Evolutionary conservation across 1,284 basidiomycete genomes (phyloP), one percentile per base, ranked within the genome.

Genomic region (Microbotryomycetes sp.): DNA sequence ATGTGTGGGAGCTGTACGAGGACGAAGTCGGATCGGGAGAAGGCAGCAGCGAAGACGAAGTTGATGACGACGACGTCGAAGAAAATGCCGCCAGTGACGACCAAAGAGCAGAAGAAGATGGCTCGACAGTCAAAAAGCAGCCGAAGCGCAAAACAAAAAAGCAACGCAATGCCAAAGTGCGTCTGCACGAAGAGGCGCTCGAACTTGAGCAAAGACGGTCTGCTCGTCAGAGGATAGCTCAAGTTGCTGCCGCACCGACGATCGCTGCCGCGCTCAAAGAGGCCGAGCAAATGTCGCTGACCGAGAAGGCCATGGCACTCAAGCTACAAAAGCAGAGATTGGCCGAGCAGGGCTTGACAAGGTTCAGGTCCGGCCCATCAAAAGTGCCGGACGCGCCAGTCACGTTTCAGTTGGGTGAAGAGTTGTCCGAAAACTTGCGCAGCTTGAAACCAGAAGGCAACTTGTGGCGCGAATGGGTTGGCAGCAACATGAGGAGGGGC

Each of bases 391-490:
- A 84, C 67, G 80, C 78, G 6, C 78, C 81, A 26, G 80, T 92
- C 7, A 86, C 87, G 52, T 91, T 97, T 16, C 93, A 97, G 75
- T 81, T 94, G 0, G 89, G 89, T 5, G 92, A 97, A 68, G 91
- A 97, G 72, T 76, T 97, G 45, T 87, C 83, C 60, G 94, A 97
- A 75, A 90, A 81, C 71, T 76, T 97, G 68, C 78, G 93, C 53
- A 85, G 81, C 54, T 77, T 98, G 69, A 91, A 91, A 82, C 67
- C 70, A 18, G 70, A 72, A 49, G 71, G 71, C 24, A 71, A 70
- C 57, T 49, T 72, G 59, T 72, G 70, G 69, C 65, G 63, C 27
- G 71, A 70, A 23, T 72, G 67, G 66, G 58, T 71, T 28, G 60
- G 59, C 29, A 69, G 67, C 31, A 66, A 66, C 3, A 69, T 70